Conservation (phyloP, 1,284 basidiomycete species). For the Taiwanofungus camphoratus region DNA sequence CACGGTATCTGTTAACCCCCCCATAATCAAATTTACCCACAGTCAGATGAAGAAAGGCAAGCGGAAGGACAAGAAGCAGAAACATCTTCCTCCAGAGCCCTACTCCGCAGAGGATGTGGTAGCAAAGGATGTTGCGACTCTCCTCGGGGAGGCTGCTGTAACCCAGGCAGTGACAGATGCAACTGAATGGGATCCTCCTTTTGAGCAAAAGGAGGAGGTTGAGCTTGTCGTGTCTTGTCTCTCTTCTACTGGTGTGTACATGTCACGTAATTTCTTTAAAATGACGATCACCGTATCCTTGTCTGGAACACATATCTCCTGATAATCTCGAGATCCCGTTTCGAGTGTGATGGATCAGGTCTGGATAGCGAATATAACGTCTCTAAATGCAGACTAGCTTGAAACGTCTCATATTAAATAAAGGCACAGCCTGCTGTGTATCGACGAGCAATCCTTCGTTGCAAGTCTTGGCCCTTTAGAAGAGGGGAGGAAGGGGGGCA, state of each 20-base stretch:
- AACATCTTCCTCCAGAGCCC: slow-evolving; percentile 43
- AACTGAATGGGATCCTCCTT: slow-evolving; percentile 53
- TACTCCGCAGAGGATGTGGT: slow-evolving; percentile 75
- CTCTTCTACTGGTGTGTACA: slow-evolving; percentile 58
- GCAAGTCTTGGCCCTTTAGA: too few relatives aligned
- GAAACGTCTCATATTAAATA: too few relatives aligned
- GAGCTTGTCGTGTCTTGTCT: slow-evolving; percentile 61
- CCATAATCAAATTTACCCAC: neutral
- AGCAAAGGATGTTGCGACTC: slow-evolving; percentile 60
- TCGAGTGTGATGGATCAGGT: too few relatives aligned
- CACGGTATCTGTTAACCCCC: neutral
- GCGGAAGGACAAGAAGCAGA: slow-evolving; percentile 20
- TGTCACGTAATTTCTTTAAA: too few relatives aligned
- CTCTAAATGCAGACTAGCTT: too few relatives aligned
- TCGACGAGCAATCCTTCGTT: too few relatives aligned
- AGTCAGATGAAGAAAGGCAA: slow-evolving; percentile 10
- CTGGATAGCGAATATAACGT: too few relatives aligned
- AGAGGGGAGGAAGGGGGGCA: too few relatives aligned
- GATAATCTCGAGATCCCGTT: too few relatives aligned
- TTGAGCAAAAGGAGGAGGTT: slow-evolving; percentile 54
- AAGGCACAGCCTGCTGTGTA: too few relatives aligned
- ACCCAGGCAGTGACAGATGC: slow-evolving; percentile 43
- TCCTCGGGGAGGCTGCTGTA: slow-evolving; percentile 62
- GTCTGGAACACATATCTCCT: too few relatives aligned
- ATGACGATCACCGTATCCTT: too few relatives aligned